A percentile compares a stretch with the other conserved stretches of the same genome.
Evolutionary conservation across 78 protist species (phyloP).

Genomic region (Dictyostelium firmibasis): DNA sequence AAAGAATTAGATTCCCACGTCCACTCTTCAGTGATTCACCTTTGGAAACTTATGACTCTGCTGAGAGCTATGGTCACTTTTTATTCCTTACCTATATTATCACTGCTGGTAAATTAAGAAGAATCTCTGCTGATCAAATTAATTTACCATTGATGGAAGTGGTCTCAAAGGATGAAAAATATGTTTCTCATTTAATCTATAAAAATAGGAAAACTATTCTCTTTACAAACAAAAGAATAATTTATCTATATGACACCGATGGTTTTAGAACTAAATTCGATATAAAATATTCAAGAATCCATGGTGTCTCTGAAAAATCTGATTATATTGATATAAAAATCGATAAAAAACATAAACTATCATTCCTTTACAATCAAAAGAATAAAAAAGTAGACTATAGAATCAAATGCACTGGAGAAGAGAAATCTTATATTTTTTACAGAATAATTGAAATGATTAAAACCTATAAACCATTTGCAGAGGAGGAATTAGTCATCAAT

Average conservation of each 20-base stretch:
- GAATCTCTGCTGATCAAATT: constrained; percentile 32
- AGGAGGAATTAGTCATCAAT: not conserved
- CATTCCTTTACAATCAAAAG: not conserved
- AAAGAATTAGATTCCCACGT: constrained; percentile 47
- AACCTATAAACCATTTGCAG: not conserved
- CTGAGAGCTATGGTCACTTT: constrained; percentile 62
- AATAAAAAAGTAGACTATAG: not conserved
- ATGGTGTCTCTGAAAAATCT: not conserved
- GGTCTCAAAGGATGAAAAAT: constrained; percentile 55
- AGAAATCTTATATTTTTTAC: constrained; percentile 20
- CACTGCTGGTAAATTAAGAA: constrained; percentile 18
- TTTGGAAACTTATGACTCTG: constrained; percentile 8
- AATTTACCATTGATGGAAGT: constrained; percentile 40
- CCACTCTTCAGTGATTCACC: constrained; percentile 58
- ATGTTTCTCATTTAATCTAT: constrained; percentile 51
- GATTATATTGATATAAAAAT: not conserved
- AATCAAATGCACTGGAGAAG: constrained; percentile 44
- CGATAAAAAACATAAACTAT: not conserved
- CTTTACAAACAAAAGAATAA: constrained; percentile 54
- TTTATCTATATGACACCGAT: constrained; percentile 62
- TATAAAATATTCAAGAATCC: constrained; percentile 16
- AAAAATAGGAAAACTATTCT: constrained; percentile 24
- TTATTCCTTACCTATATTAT: constrained; percentile 59
- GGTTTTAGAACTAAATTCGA: constrained; percentile 55
- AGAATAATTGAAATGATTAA: constrained; percentile 6